phyloP scores from a whole-genome alignment of 306 rosid genomes.

The Luffa aegyptiaca region DNA sequence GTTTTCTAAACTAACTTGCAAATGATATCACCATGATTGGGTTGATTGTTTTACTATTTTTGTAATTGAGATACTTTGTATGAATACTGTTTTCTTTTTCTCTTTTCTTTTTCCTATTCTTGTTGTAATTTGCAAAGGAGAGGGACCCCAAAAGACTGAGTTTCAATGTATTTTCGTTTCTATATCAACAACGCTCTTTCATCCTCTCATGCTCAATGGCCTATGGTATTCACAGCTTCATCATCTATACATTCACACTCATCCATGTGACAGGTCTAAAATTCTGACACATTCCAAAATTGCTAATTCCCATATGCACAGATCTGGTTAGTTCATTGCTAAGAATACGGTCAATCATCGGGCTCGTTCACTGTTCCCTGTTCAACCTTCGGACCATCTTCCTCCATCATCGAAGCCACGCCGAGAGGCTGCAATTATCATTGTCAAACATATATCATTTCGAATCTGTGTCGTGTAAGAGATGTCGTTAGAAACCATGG shows the following conservation, averaged over 20 bases:
- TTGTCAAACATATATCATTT: neutral
- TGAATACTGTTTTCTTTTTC: neutral
- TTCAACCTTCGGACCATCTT: conserved; percentile 43
- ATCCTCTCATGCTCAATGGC: neutral
- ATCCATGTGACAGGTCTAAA: neutral
- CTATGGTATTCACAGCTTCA: neutral
- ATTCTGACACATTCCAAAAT: neutral
- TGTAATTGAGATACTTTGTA: neutral
- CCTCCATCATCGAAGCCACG: conserved; percentile 26
- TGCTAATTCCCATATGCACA: neutral
- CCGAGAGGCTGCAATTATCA: conserved; percentile 40
- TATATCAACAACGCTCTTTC: neutral
- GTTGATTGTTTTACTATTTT: neutral
- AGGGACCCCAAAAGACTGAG: neutral
- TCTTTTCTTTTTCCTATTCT: neutral
- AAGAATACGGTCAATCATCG: conserved; percentile 26
- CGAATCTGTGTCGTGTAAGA: neutral
- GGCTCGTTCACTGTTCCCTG: conserved; percentile 25
- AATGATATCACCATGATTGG: neutral
- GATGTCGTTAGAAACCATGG: neutral
- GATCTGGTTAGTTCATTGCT: neutral
- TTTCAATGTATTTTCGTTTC: neutral
- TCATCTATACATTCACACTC: neutral
- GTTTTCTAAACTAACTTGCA: neutral
- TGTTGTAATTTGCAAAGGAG: neutral